Evolutionary conservation across 768 basidiomycete species (phyloP), one percentile per base, ranked within the genome.

Genomic region (Lactarius quietus): DNA sequence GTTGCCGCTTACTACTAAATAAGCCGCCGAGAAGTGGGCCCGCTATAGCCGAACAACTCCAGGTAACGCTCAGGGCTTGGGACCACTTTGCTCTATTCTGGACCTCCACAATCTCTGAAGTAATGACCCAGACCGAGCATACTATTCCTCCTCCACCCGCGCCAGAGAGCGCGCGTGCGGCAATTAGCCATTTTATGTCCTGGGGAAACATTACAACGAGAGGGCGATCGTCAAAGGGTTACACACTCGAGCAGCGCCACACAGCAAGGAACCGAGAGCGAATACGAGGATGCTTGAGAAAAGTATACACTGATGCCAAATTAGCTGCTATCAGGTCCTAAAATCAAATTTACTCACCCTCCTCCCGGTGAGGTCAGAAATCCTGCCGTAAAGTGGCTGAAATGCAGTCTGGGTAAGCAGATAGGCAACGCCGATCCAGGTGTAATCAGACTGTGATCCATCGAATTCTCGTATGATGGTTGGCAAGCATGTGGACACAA

Each of bases 91-190:
- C 87, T 63, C 90, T 84, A 64, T 82, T 78, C 66, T 78, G 80
- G 33, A 85, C 81, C 73, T 87, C 85, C 48, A 93, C 92, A 64
- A 94, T 86, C 74, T 94, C 92, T 68, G 91, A 84, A 53, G 90
- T 92, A 64, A 94, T 87, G 28, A 90, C 85, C 92, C 92, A 93
- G 39, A 93, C 91, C 51, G 88, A 83, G 73, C 85, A 85, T 64
- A 93, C 92, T 68, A 94, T 92, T 10, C 92, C 92, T 39, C 92
- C 92, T 18, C 88, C 92, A n/a, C 92, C 92, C 64, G 91, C 79
- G 51, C 92, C 92, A 65, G 90, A 88, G 61, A 84, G 64, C 58
- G 77, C 81, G 55, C 92, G 82, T 59, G 86, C 83, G 29, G 84
- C 75, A 64, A 92, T 89, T 57, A 93, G 81, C 84, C 85, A 88